Percentiles rank a stretch among this genome's conserved stretches.
Evolutionary conservation across 257 asterid species (phyloP).

Genomic region (Primulina huaijiensis): DNA sequence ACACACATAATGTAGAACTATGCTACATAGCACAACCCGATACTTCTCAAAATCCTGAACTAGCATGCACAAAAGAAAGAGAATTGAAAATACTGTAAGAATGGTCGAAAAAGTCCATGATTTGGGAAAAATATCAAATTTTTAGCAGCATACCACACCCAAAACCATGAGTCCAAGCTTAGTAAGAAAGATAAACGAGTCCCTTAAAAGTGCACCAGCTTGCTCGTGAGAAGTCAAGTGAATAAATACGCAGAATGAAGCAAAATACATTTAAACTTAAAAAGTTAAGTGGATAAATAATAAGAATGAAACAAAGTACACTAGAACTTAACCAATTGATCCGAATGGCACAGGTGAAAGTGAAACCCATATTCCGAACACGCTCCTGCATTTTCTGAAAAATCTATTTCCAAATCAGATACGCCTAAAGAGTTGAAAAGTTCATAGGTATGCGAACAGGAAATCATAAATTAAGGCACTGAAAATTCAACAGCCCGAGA

Average conservation of each 20-base stretch:
- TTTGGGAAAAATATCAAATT: background rate
- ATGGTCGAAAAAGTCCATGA: conserved; percentile 1
- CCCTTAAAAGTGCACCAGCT: background rate
- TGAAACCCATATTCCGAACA: background rate
- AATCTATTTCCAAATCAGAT: background rate
- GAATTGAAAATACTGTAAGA: background rate
- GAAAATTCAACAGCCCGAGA: too few species aligned
- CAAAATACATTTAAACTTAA: too few species aligned
- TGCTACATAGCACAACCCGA: background rate
- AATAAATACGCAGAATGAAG: too few species aligned
- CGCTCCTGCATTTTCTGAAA: conserved; percentile 15
- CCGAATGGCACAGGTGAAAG: background rate
- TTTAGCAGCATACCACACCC: conserved; percentile 1
- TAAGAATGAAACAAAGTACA: background rate
- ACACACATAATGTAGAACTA: background rate
- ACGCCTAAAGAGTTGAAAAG: background rate
- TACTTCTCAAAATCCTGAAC: background rate
- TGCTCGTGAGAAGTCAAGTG: background rate
- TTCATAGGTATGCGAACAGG: background rate
- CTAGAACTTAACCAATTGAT: background rate
- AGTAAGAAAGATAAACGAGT: background rate
- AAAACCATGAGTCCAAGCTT: background rate
- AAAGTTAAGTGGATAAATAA: background rate
- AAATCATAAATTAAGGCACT: background rate
- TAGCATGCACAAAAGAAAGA: background rate